Base-by-base conservation (phyloP, 148 eudicot genomes). In the Salicornia ramosissima region DNA sequence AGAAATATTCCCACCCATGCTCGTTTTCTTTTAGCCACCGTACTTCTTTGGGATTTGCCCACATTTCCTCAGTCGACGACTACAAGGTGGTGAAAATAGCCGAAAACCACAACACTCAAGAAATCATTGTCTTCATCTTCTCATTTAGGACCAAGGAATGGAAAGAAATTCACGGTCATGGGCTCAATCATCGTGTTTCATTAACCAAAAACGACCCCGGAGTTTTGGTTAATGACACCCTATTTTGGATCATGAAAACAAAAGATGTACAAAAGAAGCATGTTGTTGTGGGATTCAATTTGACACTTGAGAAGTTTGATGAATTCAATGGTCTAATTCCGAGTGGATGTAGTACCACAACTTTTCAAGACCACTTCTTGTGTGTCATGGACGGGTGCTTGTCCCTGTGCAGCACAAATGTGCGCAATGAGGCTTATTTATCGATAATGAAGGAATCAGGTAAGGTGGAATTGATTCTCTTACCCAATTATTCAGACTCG, bases 351-450 rank as follows among this genome's bases (percentile, higher is more conserved):
- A 69, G 59, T 9, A 14, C 39, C n/a, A 24, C 7, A 0, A 65
- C 18, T 70, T 34, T 62, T 31, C 63, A 62, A 36, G 54, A 71
- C 45, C 80, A 71, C 10, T 77, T 68, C 45, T 60, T 71, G 25
- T 77, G 80, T 67, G 80, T 67, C 28, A 31, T 49, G 31, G 80
- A 64, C 40, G 80, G 80, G 19, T 52, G 72, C 36, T 71, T 76
- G 62, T 56, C 75, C 1, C 0, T 71, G 31, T 76, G 64, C 50
- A 71, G 66, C 50, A 42, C 64, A 67, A 72, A 54, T n/a, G 2
- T 71, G 45, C 64, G 6, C 31, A 45, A 30, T 13, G 72, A 77
- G 56, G 62, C 51, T n/a, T 22, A 19, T 34, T 0, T 77, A 30
- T 77, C 80, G 18, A 52, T 67, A 25, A 34, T 77, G 72, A 71